Conservation (phyloP, 257 asterid species). For the Henckelia pumila region DNA sequence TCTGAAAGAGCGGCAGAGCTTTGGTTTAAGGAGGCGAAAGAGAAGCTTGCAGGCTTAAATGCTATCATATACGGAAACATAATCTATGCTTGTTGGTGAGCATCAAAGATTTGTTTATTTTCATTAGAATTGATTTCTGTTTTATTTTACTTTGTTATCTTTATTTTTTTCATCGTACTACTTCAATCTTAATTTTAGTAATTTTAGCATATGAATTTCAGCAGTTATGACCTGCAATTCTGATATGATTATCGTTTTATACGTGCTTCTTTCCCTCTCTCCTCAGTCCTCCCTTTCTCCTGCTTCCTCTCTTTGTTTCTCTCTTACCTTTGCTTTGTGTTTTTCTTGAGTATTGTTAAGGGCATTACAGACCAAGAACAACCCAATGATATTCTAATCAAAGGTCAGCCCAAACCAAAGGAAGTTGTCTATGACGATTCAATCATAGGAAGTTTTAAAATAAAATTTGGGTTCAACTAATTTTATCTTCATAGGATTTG, state of each 20-base stretch:
- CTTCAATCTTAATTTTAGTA: background rate
- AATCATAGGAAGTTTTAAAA: too few relatives aligned
- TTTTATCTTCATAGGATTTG: too few relatives aligned
- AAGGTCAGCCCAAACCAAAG: too few relatives aligned
- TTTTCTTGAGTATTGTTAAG: too few relatives aligned
- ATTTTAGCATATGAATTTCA: slow-evolving; percentile 1
- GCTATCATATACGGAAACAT: slow-evolving; percentile 88
- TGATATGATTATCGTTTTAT: background rate
- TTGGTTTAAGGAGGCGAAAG: slow-evolving; percentile 95
- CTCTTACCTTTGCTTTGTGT: background rate
- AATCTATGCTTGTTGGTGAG: slow-evolving; percentile 85
- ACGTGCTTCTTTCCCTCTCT: too few relatives aligned
- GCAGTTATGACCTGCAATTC: background rate
- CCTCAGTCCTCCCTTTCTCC: background rate
- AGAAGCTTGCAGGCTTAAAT: slow-evolving; percentile 56
- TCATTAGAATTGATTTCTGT: slow-evolving; percentile 11
- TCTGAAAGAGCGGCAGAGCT: slow-evolving; percentile 83
- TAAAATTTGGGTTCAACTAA: too few relatives aligned
- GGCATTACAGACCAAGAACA: too few relatives aligned
- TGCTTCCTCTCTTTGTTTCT: background rate
- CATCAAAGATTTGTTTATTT: slow-evolving; percentile 11
- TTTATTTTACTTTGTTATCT: background rate
- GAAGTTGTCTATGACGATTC: too few relatives aligned
- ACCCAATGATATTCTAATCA: too few relatives aligned
- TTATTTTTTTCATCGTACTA: background rate